Evolutionary conservation across 1,139 yeast genomes (phyloP), one percentile per base, ranked within the genome.

Genomic region (Suhomyces wounanorum): DNA sequence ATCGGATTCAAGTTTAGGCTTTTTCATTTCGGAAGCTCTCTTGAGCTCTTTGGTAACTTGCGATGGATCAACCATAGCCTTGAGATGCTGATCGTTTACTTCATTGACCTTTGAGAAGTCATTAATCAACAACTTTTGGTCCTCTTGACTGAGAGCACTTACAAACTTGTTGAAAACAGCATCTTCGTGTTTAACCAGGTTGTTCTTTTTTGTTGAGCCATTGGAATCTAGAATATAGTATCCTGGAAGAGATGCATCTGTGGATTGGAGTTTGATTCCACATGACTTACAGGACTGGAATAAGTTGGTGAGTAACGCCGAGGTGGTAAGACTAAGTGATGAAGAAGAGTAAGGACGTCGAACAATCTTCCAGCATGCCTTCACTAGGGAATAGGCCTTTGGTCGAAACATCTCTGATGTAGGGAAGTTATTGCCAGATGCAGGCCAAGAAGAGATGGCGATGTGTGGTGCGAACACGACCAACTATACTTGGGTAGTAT

Each of bases 231-330:
- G 55, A 26, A 59, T 54, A 54, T 67, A 83, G 61, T 58, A 83
- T 0, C 87, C 87, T 1, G 75, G 70, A 28, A 60, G 56, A 0
- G 52, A 48, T 0, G 72, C 62, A 44, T 74, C 67, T 1, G 52
- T 55, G 14, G 62, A 60, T 59, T 84, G 89, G 21, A 84, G 67
- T 18, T 66, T 64, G 8, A 82, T 68, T 36, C 89, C 89, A 66
- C 89, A 84, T 2, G 84, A 72, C 21, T 57, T 58, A 52, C 64
- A 66, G 31, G 62, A 57, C 36, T 58, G 59, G 38, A 55, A 55
- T 5, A 59, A 48, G 40, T 56, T 57, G 7, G 59, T 53, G 11
- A 58, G 53, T 8, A 59, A 44, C 2, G 59, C 52, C 3, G 57
- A 55, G 3, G 55, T 48, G 13, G 53, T 45, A 8, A 51, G 47